Evolutionary conservation across 2,329 filamentous ascomycete genomes (phyloP).

Genomic region (Coniochaeta sp.): DNA sequence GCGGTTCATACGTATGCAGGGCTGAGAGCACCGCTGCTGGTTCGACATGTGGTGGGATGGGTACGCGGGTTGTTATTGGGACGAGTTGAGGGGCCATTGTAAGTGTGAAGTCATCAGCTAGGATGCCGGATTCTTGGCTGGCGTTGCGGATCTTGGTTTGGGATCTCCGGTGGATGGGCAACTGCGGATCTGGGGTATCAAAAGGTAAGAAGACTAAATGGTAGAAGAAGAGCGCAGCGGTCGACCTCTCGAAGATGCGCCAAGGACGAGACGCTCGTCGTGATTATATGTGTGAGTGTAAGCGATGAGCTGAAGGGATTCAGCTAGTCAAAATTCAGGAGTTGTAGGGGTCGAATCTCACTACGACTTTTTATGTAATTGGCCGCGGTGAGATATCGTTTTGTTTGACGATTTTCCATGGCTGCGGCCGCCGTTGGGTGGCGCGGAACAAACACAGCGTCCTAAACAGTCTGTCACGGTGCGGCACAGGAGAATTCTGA

Average conservation of each 20-base stretch:
- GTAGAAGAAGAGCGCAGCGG: background rate
- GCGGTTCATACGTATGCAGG: slow-evolving; percentile 31
- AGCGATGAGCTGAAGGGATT: background rate
- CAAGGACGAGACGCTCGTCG: background rate
- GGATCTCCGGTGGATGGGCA: background rate
- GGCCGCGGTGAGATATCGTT: background rate
- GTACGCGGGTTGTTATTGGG: slow-evolving; percentile 28
- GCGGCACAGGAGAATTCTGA: background rate
- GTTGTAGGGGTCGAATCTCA: background rate
- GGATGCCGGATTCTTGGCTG: background rate
- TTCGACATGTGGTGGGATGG: slow-evolving; percentile 31
- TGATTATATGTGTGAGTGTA: background rate
- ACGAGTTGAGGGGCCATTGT: slow-evolving; percentile 23
- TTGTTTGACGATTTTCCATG: background rate
- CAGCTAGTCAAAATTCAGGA: background rate
- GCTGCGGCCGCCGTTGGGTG: background rate
- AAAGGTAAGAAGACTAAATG: background rate
- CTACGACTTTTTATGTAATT: background rate
- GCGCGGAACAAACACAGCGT: background rate
- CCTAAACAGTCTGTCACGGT: background rate
- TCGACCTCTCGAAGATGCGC: background rate
- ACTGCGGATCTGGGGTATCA: background rate
- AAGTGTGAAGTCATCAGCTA: background rate
- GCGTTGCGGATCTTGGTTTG: background rate
- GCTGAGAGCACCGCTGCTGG: slow-evolving; percentile 28